These are phyloP conservation scores for Euphorbia tirucalli DNA, from an alignment of 345 rosid species.

Conservation along the genomic window DNA sequence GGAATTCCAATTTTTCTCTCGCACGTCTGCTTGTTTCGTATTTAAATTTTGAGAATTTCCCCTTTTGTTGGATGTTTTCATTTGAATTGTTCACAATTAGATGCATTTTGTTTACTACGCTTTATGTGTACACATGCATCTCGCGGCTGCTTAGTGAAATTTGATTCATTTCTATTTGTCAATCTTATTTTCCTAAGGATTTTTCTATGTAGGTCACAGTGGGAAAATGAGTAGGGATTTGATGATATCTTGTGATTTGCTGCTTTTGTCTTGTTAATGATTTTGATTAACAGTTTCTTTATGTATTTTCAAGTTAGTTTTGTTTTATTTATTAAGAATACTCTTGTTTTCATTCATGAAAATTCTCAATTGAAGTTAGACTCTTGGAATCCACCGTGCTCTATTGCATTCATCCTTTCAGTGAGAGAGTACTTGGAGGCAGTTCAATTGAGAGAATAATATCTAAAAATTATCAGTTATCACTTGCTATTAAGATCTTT, in stretches of 20 bases:
- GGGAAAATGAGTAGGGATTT: background rate
- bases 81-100: background rate
- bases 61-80: background rate
- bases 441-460: too few relatives aligned
- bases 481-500: background rate
- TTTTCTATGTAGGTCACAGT: background rate
- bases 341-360: background rate
- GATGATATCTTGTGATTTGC: background rate
- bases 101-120: too few relatives aligned
- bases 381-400: too few relatives aligned
- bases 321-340: too few relatives aligned
- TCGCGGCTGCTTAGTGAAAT: too few relatives aligned
- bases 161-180: background rate
- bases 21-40: background rate
- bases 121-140: too few relatives aligned
- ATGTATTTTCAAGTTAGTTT: background rate
- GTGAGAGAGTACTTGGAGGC: too few relatives aligned
- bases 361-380: background rate
- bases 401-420: too few relatives aligned
- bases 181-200: too few relatives aligned
- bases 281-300: background rate
- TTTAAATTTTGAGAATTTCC: too few relatives aligned
- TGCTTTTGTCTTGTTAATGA: background rate
- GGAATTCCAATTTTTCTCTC: conserved; percentile 2
- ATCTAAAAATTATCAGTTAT: too few relatives aligned